Conservation (phyloP, 2,329 filamentous ascomycete genomes). For the Albifimbria verrucaria region DNA sequence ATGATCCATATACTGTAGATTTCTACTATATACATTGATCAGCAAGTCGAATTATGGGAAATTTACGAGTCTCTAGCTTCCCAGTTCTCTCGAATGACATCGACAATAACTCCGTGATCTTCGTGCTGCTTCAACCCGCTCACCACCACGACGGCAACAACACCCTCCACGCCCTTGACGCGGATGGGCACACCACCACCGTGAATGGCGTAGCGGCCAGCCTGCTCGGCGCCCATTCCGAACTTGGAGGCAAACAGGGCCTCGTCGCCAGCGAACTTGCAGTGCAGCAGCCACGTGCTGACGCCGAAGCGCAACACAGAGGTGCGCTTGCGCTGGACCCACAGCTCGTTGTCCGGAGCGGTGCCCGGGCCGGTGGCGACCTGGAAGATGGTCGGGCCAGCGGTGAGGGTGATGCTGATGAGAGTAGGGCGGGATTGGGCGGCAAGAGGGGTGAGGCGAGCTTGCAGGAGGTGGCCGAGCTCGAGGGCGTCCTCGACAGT, state of each 20-base stretch:
- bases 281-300: constrained; percentile 68
- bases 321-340: constrained; percentile 68
- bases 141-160: constrained; percentile 72
- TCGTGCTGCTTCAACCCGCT: constrained; percentile 73
- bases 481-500: constrained; percentile 62
- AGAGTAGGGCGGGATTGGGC: constrained; percentile 41
- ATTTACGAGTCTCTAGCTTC: constrained; percentile 4
- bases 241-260: constrained; percentile 62
- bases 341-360: constrained; percentile 67
- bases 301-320: constrained; percentile 69
- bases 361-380: constrained; percentile 63
- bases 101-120: constrained; percentile 73
- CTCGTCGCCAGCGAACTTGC: constrained; percentile 65
- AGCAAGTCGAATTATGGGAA: no score
- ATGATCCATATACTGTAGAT: no score
- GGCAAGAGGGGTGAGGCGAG: constrained; percentile 54
- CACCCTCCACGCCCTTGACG: constrained; percentile 70
- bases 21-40: no score
- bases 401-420: constrained; percentile 61
- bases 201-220: constrained; percentile 69
- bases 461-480: constrained; percentile 62
- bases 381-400: constrained; percentile 66
- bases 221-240: constrained; percentile 53
- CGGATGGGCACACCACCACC: constrained; percentile 73
- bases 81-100: constrained; percentile 59